phyloP scores from a whole-genome alignment of 139 green algal genomes.

The Picochlorum sp. region DNA sequence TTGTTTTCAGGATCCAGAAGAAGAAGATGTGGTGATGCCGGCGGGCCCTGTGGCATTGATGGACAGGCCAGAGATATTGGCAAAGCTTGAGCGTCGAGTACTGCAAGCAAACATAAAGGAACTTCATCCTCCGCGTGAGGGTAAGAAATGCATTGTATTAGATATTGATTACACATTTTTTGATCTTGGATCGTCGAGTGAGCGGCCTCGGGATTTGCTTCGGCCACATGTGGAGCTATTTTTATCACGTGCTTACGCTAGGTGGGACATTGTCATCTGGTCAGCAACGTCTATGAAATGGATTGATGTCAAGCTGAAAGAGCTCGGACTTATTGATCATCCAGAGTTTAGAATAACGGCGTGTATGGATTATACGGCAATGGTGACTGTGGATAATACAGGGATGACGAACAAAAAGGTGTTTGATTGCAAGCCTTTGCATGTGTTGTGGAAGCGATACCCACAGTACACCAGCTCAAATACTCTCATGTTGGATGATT shows the following conservation, averaged over 20 bases:
- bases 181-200: conserved; percentile 73
- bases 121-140: conserved; percentile 61
- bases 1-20: conserved; percentile 62
- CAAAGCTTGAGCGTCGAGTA: conserved; percentile 52
- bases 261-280: conserved; percentile 91
- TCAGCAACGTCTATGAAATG: conserved; percentile 82
- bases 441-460: conserved; percentile 73
- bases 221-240: conserved; percentile 85
- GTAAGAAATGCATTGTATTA: conserved; percentile 86
- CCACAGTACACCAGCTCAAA: conserved; percentile 58
- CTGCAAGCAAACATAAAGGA: conserved; percentile 10
- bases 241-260: conserved; percentile 56
- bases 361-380: conserved; percentile 67
- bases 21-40: conserved; percentile 57
- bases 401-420: conserved; percentile 22
- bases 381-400: conserved; percentile 64
- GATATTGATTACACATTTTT: conserved; percentile 99
- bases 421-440: conserved; percentile 95
- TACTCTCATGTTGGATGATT: conserved; percentile 96
- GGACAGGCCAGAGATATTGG: conserved; percentile 37
- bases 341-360: conserved; percentile 66
- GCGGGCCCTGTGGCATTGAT: conserved; percentile 32
- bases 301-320: conserved; percentile 65
- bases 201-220: conserved; percentile 77
- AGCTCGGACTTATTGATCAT: conserved; percentile 80